Base-by-base conservation (phyloP, 352 stramenopile species). In the Elongisporangium prolatum region DNA sequence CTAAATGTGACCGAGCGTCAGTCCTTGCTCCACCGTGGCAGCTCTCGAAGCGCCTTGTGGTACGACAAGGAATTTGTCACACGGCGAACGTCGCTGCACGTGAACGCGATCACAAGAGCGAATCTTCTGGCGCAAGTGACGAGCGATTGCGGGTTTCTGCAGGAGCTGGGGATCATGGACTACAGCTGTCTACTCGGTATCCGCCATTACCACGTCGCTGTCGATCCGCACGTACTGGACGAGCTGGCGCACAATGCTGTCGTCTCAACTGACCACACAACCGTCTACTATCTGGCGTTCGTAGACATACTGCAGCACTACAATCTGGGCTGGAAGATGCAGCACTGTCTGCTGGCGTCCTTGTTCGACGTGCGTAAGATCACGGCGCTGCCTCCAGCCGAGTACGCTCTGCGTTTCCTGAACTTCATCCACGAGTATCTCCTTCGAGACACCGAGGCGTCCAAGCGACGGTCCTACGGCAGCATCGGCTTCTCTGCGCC, bases 301-400 rank as follows among this genome's bases (percentile, higher is more conserved):
- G 83, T 93, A 28, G 85, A 95, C 54, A 91, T 95, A 17, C 65
- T 95, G 56, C 85, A 95, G 66, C 72, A 91, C 60, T 95, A 95
- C 69, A 91, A 84, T 50, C 73, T 91, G 37, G 81, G 79, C 24
- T 95, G 85, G 85, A 89, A 95, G 67, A 64, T 93, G 61, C 85
- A 95, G 62, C 73, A 93, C 54, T 89, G 84, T 20, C 54, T 91
- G 21, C 68, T 95, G 25, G 84, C 81, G 21, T 68, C 71, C 4
- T 60, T 95, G 40, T 59, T 91, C 4, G 81, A 93, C 74, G 88
- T 87, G 65, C 72, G 78, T 5, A 79, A 73, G 20, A 91, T 95
- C 54, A 95, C 85, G 21, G 85, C 85, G 18, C 68, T 95, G 25
- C 85, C 85, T 18, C 85, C 85, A 1, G 80, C 85, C 4, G 85